Evolutionary conservation across 2,329 filamentous ascomycete species (phyloP), one percentile per base, ranked within the genome.

Genomic region (Sordariomycetes sp.): DNA sequence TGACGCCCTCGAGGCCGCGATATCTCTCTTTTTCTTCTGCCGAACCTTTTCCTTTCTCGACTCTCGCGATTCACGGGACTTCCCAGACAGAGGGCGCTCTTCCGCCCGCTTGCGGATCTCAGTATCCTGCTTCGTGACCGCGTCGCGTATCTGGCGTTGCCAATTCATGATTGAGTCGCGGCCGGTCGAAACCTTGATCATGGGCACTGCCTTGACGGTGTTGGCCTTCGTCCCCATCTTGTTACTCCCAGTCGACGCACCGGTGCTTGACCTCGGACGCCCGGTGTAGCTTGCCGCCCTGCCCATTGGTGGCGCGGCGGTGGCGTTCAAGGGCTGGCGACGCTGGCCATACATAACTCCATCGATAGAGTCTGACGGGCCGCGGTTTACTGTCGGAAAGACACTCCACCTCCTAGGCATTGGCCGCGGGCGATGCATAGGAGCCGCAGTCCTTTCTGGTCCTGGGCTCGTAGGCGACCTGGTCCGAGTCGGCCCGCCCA

Each of bases 11-110:
- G 68, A 60, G 4, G 70, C 68, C 59, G 75, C 72, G 59, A 76
- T 67, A 37, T 76, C 74, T 18, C 72, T 67, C 56, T 67, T 66
- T 60, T 74, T 75, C 63, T 69, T 70, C 20, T 74, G 71, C 24
- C 69, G 70, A 5, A 76, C 74, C 53, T 66, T 68, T 6, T 75
- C 72, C 25, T 60, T 59, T 14, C 61, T 59, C 24, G 37, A 54
- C 22, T 54, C 57, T 16, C 60, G 54, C 57, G 57, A 60, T 16
- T 61, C 61, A 28, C 55, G 51, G 2, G 60, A 52, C 14, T 32
- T 55, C n/a, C 32, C 53, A 5, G 54, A 51, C 43, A 53, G 48
- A 11, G 58, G 46, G 40, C 24, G 46, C 12, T 48, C 22, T 20
- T 52, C 55, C 4, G 25, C 18, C 18, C 46, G 46, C 8, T 59